Base-by-base conservation (phyloP, 2,329 filamentous ascomycete species). In the Ophiostoma novo-ulmi region DNA sequence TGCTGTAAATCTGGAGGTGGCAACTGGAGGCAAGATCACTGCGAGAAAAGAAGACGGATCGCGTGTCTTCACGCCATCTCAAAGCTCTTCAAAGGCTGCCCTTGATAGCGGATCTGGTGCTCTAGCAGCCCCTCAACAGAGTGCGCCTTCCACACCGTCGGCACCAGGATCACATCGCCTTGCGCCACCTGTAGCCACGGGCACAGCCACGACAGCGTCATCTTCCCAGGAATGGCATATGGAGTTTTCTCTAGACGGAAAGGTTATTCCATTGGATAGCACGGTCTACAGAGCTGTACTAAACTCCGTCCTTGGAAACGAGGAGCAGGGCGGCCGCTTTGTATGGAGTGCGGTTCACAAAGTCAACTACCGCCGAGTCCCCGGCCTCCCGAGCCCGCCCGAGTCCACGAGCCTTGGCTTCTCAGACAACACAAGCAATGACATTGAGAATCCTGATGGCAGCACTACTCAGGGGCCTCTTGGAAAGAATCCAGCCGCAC, bases 261-360 rank as follows among this genome's bases (percentile, higher is more conserved):
- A 93, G 78, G 86, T 91, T 1, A 91, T 99, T 71, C 85, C 91
- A 0, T 95, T 94, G 75, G 94, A 98, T 76, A 97, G 92, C 0
- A 99, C 95, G 0, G 94, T 99, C 70, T 99, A 98, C 77, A 90
- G 94, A 67, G 95, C 95, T 41, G 92, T 98, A 10, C 92, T 97
- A 77, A 91, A 88, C 77, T 81, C 81, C 7, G 77, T 80, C 0
- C 75, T 80, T 67, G 81, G 77, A 70, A 77, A 79, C 13, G 87
- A 91, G 26, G 92, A 96, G 71, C 84, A 89, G 13, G 81, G 87
- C 11, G 87, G 86, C 71, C 88, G 93, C 65, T 94, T 90, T 73
- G 89, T 98, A 14, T 99, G 94, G 94, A 94, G 92, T 58, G 88
- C 89, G 0, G 88, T 95, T 22, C 94, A 99, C 78, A 89, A 93